A percentile compares a stretch with the other conserved stretches of the same genome.
These are phyloP conservation scores for Evansstolkia leycettana DNA, from an alignment of 495 filamentous ascomycete species.

Conservation along the genomic window DNA sequence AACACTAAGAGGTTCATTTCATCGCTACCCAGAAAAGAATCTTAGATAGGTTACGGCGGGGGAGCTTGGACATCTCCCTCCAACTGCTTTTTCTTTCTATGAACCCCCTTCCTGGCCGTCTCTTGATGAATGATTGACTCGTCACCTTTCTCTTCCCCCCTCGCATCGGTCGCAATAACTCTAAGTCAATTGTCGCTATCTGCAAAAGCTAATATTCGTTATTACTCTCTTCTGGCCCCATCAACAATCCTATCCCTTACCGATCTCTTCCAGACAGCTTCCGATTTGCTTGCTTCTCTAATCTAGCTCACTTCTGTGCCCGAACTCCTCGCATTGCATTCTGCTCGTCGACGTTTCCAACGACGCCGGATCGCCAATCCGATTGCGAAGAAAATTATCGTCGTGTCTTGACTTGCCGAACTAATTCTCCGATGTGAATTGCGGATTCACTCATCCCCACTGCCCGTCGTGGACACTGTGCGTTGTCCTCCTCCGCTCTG, in stretches of 20 bases:
- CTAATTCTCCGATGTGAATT: slow-evolving; percentile 11
- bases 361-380: slow-evolving; percentile 7
- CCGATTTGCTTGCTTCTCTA: slow-evolving; percentile 8
- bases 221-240: no score
- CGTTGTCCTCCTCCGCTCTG: slow-evolving; percentile 9
- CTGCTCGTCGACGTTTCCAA: slow-evolving; percentile 1
- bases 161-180: background rate
- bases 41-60: no score
- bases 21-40: no score
- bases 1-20: no score
- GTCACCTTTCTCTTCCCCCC: slow-evolving; percentile 16
- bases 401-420: background rate
- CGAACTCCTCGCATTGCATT: slow-evolving; percentile 17
- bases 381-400: slow-evolving; percentile 7
- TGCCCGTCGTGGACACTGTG: slow-evolving; percentile 3
- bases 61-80: no score
- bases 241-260: no score
- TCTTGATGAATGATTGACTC: slow-evolving; percentile 12
- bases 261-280: slow-evolving; percentile 2
- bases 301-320: slow-evolving; percentile 1
- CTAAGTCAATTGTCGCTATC: no score
- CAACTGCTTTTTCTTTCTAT: no score
- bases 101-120: slow-evolving; percentile 7
- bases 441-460: slow-evolving; percentile 2
- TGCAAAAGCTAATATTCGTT: no score